Percentiles rank a stretch among this genome's conserved stretches.
Conservation (phyloP, 345 rosid genomes). For the Triadica sebifera region DNA sequence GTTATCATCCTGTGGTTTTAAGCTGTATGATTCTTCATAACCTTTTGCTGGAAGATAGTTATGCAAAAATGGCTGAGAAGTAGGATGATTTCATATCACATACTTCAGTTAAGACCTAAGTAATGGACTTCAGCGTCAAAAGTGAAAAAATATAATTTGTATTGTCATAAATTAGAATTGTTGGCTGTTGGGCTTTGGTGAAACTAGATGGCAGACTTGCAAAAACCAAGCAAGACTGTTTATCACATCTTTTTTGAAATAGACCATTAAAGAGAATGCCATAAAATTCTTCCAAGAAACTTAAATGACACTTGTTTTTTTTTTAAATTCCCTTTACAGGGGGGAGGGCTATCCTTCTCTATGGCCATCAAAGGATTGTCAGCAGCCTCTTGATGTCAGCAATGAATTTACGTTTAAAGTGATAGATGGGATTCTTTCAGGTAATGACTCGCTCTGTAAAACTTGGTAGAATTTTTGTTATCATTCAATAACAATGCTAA, state of each 20-base stretch:
- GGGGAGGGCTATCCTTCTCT: slow-evolving; percentile 64
- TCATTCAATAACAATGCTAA: neutral
- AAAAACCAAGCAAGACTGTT: neutral
- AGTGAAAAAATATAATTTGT: neutral
- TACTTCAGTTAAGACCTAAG: neutral
- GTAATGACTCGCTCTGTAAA: slow-evolving; percentile 25
- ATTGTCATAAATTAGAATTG: neutral
- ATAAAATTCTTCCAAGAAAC: neutral
- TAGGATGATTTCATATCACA: neutral
- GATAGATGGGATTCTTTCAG: slow-evolving; percentile 76
- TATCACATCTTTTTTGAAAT: neutral
- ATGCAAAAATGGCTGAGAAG: neutral
- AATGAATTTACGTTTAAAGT: slow-evolving; percentile 61
- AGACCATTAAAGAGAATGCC: neutral
- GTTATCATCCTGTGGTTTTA: no score
- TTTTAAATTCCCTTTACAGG: slow-evolving; percentile 34
- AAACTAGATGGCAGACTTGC: neutral
- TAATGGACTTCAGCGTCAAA: no score
- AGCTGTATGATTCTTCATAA: no score
- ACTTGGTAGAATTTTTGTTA: neutral
- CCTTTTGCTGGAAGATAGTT: neutral
- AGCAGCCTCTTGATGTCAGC: slow-evolving; percentile 72
- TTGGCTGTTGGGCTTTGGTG: no score
- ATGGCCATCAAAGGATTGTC: slow-evolving; percentile 74
- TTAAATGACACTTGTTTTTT: neutral